Conservation (phyloP, 2,329 filamentous ascomycete genomes). For the Neospermospora avenae region DNA sequence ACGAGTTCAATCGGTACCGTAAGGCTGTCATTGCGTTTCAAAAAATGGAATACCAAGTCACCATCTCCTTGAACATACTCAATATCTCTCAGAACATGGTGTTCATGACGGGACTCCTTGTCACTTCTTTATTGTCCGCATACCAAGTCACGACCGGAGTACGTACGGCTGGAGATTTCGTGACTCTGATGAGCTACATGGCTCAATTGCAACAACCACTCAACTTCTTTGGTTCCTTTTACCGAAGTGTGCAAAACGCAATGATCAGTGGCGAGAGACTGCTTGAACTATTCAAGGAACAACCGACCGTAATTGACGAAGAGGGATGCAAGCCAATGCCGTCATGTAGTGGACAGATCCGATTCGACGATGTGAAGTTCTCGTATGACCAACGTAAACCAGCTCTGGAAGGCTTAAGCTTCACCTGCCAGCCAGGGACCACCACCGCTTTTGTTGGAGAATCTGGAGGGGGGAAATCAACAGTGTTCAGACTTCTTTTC, state of each 20-base stretch:
- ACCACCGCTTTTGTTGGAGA: slow-evolving; percentile 96
- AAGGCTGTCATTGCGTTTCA: slow-evolving; percentile 70
- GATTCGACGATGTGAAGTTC: slow-evolving; percentile 86
- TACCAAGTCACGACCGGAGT: slow-evolving; percentile 70
- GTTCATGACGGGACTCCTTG: slow-evolving; percentile 72
- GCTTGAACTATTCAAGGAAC: slow-evolving; percentile 93
- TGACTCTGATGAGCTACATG: slow-evolving; percentile 72
- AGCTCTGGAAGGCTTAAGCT: slow-evolving; percentile 78
- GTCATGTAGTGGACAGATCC: slow-evolving; percentile 75
- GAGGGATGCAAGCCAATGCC: slow-evolving; percentile 60
- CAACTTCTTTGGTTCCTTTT: slow-evolving; percentile 92
- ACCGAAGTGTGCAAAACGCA: slow-evolving; percentile 90
- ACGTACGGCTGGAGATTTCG: slow-evolving; percentile 67
- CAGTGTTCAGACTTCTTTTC: slow-evolving; percentile 91
- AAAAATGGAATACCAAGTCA: slow-evolving; percentile 70
- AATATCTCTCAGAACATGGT: slow-evolving; percentile 78
- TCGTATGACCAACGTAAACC: slow-evolving; percentile 84
- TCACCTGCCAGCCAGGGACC: slow-evolving; percentile 83
- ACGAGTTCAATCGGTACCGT: slow-evolving; percentile 72
- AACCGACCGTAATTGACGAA: slow-evolving; percentile 83
- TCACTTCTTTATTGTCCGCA: slow-evolving; percentile 69
- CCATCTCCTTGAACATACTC: slow-evolving; percentile 74
- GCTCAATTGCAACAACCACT: slow-evolving; percentile 76
- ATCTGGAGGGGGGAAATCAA: slow-evolving; percentile 95
- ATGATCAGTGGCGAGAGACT: slow-evolving; percentile 97